These are phyloP conservation scores for Thuidium tamariscinum DNA, from an alignment of 225 moss, liverwort and hornwort species.

Conservation along the genomic window DNA sequence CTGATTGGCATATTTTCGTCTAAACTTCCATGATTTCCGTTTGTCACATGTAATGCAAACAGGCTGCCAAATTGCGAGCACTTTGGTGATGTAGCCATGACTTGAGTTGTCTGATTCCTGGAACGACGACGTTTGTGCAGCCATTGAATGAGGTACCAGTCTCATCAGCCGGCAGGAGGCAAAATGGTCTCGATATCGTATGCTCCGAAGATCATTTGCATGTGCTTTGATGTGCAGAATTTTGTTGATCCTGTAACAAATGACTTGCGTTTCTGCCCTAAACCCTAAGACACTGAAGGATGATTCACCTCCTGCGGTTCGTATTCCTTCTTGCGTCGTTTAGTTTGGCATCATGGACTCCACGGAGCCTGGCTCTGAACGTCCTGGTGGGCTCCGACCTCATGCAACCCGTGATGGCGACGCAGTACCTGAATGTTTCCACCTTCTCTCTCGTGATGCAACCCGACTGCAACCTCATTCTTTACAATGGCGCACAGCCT, in stretches of 20 bases:
- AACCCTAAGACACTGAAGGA: background rate
- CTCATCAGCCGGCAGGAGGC: background rate
- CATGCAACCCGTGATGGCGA: background rate
- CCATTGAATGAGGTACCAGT: background rate
- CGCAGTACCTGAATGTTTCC: conserved; percentile 8
- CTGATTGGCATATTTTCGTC: background rate
- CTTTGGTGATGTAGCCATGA: background rate
- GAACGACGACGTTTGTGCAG: background rate
- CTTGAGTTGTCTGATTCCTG: background rate
- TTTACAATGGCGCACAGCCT: conserved; percentile 7
- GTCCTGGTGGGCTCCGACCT: conserved; percentile 8
- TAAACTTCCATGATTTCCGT: background rate
- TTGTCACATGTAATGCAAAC: background rate
- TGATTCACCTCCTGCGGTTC: background rate
- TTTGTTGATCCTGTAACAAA: background rate
- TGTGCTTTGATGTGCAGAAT: background rate
- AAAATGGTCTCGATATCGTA: background rate
- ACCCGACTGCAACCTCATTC: conserved; percentile 21
- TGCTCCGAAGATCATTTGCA: background rate
- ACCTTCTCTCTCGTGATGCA: conserved; percentile 19
- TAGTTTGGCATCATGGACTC: background rate
- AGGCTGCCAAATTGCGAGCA: background rate
- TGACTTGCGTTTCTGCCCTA: background rate
- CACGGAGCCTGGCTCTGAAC: background rate
- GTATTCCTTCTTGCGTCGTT: background rate